Base-by-base conservation (phyloP, 257 asterid species). In the Striga asiatica region DNA sequence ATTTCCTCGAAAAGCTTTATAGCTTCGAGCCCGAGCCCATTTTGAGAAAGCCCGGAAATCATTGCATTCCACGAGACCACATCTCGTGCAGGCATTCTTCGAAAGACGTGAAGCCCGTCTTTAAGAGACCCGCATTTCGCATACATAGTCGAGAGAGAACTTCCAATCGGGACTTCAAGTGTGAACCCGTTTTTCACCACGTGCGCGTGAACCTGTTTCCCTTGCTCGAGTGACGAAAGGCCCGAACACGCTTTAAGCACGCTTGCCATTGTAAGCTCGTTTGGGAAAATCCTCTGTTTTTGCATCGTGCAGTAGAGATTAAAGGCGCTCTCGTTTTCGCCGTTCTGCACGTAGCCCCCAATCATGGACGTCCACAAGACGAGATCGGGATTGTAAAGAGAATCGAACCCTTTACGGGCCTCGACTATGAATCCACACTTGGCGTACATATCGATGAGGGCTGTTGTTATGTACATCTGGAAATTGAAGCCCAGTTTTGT, bases 361-460 rank as follows among this genome's bases (percentile, higher is more conserved):
- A 88, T 78, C 92, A 88, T 84, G 63, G 97, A 82, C 10, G 95
- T 85, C 95, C 95, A 82, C 49, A 88, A 13, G 50, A 84, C 94
- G 31, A 84, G 77, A 50, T 88, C 97, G 8, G 89, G 71, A 52
- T 77, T 79, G 32, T 66, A 58, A 41, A 82, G 67, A 62, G 58
- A 65, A 51, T 82, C 85, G 14, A 88, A 82, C 31, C 89, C 94
- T 53, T 73, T 79, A 29, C 71, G 76, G 7, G 97, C 97, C 52
- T 82, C 91, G 28, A 39, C 53, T 28, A 81, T 51, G 16, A 62
- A 60, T 41, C 94, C 88, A 57, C 92, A 88, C 68, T 85, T 88
- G 20, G 97, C 89, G 59, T 88, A 88, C 97, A 88, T 88, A 67
- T 88, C 94, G 58, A 82, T 77, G 74, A 84, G 68, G 1, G 95